Evolutionary conservation across 257 asterid genomes (phyloP).

Genomic region (Forsythia viridissima): DNA sequence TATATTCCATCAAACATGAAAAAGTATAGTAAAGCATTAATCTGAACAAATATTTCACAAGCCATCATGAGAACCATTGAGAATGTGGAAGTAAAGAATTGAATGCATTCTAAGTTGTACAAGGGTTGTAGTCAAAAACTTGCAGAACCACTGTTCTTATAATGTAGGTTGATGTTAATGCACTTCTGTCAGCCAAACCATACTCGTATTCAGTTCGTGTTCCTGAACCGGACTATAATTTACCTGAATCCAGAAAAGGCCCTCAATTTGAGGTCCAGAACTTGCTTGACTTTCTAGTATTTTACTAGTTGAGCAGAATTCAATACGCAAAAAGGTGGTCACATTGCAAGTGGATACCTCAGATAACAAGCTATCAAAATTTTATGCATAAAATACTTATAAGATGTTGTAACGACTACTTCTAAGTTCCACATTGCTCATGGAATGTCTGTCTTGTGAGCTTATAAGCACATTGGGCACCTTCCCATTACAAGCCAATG

Average conservation of each 20-base stretch:
- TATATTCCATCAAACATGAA: background rate
- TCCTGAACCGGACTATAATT: background rate
- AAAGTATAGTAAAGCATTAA: background rate
- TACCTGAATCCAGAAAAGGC: background rate
- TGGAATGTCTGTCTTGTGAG: background rate
- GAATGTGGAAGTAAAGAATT: background rate
- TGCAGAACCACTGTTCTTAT: background rate
- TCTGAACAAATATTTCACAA: background rate
- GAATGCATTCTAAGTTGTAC: background rate
- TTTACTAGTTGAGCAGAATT: background rate
- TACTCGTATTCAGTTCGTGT: background rate
- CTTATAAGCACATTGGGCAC: background rate
- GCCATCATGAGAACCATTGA: background rate
- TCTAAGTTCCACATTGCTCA: no score
- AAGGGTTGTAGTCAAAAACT: background rate
- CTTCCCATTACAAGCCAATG: background rate
- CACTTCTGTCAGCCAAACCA: background rate
- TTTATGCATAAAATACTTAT: no score
- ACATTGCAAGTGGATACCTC: background rate
- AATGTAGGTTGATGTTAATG: background rate
- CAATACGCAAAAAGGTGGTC: background rate
- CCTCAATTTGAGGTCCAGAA: background rate
- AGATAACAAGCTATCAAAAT: background rate
- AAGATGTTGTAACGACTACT: no score
- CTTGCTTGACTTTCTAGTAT: background rate